phyloP scores from a whole-genome alignment of 805 yeast species.

The Peterozyma xylosa region DNA sequence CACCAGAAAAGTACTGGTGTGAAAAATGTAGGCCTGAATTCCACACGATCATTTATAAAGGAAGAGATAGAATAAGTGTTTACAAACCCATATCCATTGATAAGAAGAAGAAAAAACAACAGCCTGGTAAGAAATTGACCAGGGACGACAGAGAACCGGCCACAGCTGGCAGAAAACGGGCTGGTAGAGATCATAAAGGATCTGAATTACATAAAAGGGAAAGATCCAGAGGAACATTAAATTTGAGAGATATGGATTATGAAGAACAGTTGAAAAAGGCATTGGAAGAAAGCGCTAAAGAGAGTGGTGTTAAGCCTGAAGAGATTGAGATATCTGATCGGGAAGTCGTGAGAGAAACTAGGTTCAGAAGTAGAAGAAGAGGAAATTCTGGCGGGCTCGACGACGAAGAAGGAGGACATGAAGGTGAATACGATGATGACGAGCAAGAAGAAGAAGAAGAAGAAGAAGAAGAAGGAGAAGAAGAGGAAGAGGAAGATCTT shows the following conservation, averaged over 20 bases:
- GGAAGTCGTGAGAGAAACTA: slow-evolving; percentile 19
- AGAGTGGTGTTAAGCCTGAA: slow-evolving; percentile 31
- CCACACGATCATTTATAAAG: slow-evolving; percentile 47
- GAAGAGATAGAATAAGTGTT: slow-evolving; percentile 38
- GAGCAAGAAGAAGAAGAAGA: slow-evolving; percentile 1
- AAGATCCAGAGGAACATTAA: slow-evolving; percentile 11
- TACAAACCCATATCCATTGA: slow-evolving; percentile 37
- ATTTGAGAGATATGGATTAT: slow-evolving; percentile 23
- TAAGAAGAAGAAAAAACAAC: slow-evolving; percentile 11
- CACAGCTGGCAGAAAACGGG: not conserved
- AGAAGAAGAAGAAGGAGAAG: not conserved
- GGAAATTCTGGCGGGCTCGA: slow-evolving; percentile 8
- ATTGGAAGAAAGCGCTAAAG: slow-evolving; percentile 49
- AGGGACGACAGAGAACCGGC: slow-evolving; percentile 18
- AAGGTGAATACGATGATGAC: not conserved
- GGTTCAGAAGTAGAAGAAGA: slow-evolving; percentile 17
- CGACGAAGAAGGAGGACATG: slow-evolving; percentile 5
- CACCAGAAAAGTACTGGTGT: slow-evolving; percentile 95
- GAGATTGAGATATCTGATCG: slow-evolving; percentile 24
- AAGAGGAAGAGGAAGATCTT: not conserved
- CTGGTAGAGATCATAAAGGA: not conserved
- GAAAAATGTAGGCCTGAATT: slow-evolving; percentile 83
- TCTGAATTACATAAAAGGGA: slow-evolving; percentile 13
- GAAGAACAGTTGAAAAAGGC: slow-evolving; percentile 33
- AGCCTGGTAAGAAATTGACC: slow-evolving; percentile 10